Evolutionary conservation across 2,329 filamentous ascomycete species (phyloP), one percentile per base, ranked within the genome.

Genomic region (Penicillium sp.): DNA sequence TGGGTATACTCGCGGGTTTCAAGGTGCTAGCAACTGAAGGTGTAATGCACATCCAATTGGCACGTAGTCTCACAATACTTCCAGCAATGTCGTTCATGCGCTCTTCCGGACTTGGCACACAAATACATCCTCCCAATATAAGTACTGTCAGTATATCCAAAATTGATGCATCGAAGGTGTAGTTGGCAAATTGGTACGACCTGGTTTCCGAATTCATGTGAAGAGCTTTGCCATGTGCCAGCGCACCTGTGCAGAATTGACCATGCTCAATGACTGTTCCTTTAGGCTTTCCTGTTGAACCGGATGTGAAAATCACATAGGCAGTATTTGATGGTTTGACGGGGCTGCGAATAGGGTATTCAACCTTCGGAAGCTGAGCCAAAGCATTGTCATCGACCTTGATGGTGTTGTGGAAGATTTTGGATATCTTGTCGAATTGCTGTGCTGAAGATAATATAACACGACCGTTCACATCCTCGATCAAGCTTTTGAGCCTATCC

Each of bases 251-350:
- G 1, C 81, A 81, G 1, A 87, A 74, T 0, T 83, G 79, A 0
- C 73, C 73, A 62, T 89, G 86, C 7, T 81, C 82, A 59, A 87
- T 82, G 18, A 86, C 81, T 12, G 85, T 81, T 1, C 83, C 85
- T 57, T 84, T 83, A 0, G 83, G 81, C 51, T 77, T 79, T 49
- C 79, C 79, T 1, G 82, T 81, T 0, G 81, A 82, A 0, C 82
- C 81, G 2, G 81, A 81, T 0, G 80, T 82, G 59, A 87, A 84
- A 4, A 89, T 79, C 3, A 85, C 76, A 63, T 85, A 88, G 0
- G 85, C 84, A 20, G 69, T 66, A 52, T 70, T 71, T 2, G 58
- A 48, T 3, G 68, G 63, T 2, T 42, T 64, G 23, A 65, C 60
- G 1, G 55, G 62, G 49, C 12, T 63, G 47, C 4, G 61, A 46